These are phyloP conservation scores for Stachybotrys chartarum DNA, from an alignment of 2,329 filamentous ascomycete species.

Conservation along the genomic window DNA sequence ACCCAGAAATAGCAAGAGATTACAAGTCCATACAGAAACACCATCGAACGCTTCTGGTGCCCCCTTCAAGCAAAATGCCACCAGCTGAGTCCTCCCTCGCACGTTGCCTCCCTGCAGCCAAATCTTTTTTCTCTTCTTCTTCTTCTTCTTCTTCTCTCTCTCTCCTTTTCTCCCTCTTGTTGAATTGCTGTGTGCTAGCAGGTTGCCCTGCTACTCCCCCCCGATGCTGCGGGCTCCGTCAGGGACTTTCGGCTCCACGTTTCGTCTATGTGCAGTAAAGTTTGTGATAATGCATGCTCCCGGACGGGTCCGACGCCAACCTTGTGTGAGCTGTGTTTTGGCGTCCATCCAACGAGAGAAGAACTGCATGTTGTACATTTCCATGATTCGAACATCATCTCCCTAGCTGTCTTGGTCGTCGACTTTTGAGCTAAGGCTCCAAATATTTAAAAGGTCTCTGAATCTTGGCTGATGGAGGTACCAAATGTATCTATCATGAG, in stretches of 20 bases:
- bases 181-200: neutral
- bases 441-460: conserved; percentile 25
- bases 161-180: neutral
- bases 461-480: conserved; percentile 23
- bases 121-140: no score
- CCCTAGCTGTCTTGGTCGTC: no score
- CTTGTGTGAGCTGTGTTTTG: neutral
- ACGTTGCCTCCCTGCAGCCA: no score
- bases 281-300: neutral
- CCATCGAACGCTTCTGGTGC: neutral
- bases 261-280: neutral
- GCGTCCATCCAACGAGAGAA: neutral
- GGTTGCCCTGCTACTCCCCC: neutral
- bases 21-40: neutral
- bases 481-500: conserved; percentile 24
- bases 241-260: neutral
- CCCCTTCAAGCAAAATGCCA: neutral
- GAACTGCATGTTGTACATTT: neutral
- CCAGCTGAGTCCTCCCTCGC: neutral
- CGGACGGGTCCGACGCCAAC: neutral
- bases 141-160: neutral
- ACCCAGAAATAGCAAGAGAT: neutral
- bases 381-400: neutral
- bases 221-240: neutral
- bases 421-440: conserved; percentile 1